Base-by-base conservation (phyloP, 768 basidiomycete genomes). In the Kwoniella heveanensis region DNA sequence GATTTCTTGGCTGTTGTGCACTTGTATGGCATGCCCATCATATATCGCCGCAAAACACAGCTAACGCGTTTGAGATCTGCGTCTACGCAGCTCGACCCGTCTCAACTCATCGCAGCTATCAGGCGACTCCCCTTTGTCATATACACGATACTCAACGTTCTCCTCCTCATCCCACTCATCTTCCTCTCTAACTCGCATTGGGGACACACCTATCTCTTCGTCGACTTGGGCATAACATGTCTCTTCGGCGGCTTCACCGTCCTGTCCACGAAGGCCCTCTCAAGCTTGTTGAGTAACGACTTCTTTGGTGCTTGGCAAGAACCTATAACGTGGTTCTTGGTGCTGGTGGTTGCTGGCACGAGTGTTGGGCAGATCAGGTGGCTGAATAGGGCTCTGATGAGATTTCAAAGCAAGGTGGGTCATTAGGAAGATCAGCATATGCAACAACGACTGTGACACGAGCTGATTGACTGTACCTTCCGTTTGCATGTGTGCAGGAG, bases 211-310 rank as follows among this genome's bases (percentile, higher is more conserved):
- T 87, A 84, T 79, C 89, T 96, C 5, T 86, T 89, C 65, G 84
- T 98, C 55, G 94, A 99, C 80, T 84, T 98, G 17, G 90, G 90
- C 44, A 66, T 76, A 5, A 76, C 74, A 48, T 72, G 74, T 2
- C 64, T 78, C 10, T 78, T 78, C 47, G 77, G 77, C 7, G 77
- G 76, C 2, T 97, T 92, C 79, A 95, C 94, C 2, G 95, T 98
- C 0, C 83, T 99, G 1, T 86, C 90, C 1, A 97, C 95, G 9
- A 98, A 99, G 76, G 95, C 90, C 0, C 79, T 95, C 47, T 93
- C 92, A 15, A 91, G 89, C 0, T 82, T 99, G 22, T 81, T 98
- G 51, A 91, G 91, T 27, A 82, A 86, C 68, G 83, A 89, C 76
- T 90, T 90, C 84, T 81, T 90, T 25, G 83, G 86, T 15, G 87